phyloP scores from a whole-genome alignment of 169 alveolate species.

The Cryptosporidium felis region DNA sequence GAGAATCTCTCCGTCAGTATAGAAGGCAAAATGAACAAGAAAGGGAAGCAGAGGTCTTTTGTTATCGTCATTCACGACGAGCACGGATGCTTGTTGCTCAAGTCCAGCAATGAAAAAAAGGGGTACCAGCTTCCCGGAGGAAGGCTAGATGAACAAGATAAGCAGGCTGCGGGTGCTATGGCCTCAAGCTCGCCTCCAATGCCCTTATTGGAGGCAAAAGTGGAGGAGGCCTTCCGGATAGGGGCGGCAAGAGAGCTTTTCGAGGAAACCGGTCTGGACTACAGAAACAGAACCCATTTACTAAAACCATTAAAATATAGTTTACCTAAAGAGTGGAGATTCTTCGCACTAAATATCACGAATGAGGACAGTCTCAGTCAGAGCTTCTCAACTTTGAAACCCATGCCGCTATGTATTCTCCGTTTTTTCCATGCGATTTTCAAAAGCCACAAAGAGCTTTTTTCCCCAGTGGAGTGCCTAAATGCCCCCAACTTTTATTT shows the following conservation, averaged over 20 bases:
- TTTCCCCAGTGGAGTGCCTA: neutral
- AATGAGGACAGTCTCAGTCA: neutral
- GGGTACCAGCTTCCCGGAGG: constrained; percentile 58
- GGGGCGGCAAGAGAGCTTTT: constrained; percentile 54
- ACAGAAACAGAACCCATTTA: neutral
- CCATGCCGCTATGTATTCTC: no score
- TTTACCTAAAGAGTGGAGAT: constrained; percentile 8
- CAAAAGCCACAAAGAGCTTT: no score
- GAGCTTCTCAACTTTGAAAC: no score
- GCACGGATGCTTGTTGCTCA: constrained; percentile 24
- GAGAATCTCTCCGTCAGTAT: no score
- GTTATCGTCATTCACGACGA: constrained; percentile 23
- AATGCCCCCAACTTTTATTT: neutral
- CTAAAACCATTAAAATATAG: neutral
- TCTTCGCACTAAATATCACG: constrained; percentile 22
- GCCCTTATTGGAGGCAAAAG: neutral
- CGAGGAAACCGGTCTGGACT: constrained; percentile 61
- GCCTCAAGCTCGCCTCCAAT: no score
- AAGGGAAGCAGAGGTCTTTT: constrained; percentile 22
- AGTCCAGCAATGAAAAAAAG: neutral
- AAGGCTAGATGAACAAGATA: constrained; percentile 23
- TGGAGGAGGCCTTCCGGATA: neutral
- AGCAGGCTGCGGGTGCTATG: neutral
- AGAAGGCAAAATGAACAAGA: no score
- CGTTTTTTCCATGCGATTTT: no score